Evolutionary conservation across 768 basidiomycete genomes (phyloP), one percentile per base, ranked within the genome.

Genomic region (Coprinellus aureogranulatus): DNA sequence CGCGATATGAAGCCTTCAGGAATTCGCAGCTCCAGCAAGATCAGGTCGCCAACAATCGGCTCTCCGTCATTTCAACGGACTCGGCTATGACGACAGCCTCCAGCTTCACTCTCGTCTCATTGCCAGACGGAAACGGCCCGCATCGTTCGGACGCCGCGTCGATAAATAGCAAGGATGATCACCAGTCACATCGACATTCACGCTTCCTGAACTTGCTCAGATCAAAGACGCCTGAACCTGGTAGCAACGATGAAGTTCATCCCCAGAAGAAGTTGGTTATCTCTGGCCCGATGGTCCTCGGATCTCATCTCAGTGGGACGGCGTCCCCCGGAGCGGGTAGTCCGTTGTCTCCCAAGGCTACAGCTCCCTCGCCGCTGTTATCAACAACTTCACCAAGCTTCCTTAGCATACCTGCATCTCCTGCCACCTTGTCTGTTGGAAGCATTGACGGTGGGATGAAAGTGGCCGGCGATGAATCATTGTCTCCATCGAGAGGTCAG

Each of bases 1-100:
- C 91, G 56, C 80, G 92, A 37, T 97, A 96, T 66, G 91, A 95
- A 68, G 77, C 86, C n/a, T 94, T 87, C 72, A 84, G 84, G 66
- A 83, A 84, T 65, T 73, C 71, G 44, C 79, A 81, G 22, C 34
- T 60, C 6, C 61, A 57, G 34, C 22, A 77, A 73, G 55, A 63
- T 20, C 50, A 34, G 50, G 18, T 41, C 25, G 44, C 18, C 18
- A 40, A 71, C 47, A 83, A 82, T 59, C 75, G 88, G 51, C 70
- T 87, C 59, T 89, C 90, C 9, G 73, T 83, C n/a, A 79, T 87
- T 2, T 90, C 88, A 12, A 72, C 69, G 2, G 65, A 71, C 20
- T 76, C 71, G n/a, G 65, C 81, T 6, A 58, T 60, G 12, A 57
- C 56, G 39, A 59, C 59, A 6, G 47, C 57, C 1, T 27, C 40